phyloP scores from a whole-genome alignment of 2,329 filamentous ascomycete genomes.

The Juglanconis sp. region DNA sequence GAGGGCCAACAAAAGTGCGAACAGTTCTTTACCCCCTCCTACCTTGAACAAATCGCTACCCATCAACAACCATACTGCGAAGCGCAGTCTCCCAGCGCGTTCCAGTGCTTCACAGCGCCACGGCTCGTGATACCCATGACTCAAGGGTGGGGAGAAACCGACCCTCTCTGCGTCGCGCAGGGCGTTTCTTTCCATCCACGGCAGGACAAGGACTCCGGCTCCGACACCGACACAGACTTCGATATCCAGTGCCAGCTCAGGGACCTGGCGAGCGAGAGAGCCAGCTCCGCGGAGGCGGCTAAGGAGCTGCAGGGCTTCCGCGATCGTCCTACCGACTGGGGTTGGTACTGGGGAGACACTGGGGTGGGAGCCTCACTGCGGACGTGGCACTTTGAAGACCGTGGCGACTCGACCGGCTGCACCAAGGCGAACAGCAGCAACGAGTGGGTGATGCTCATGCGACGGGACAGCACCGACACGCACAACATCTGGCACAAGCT shows the following conservation, averaged over 20 bases:
- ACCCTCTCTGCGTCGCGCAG: slow-evolving; percentile 19
- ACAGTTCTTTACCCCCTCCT: background rate
- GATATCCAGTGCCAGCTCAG: slow-evolving; percentile 17
- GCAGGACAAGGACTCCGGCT: background rate
- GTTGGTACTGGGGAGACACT: slow-evolving; percentile 24
- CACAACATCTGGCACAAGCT: slow-evolving; percentile 28
- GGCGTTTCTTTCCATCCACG: slow-evolving; percentile 14
- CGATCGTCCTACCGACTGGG: slow-evolving; percentile 16
- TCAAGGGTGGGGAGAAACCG: slow-evolving; percentile 5
- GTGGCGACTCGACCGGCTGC: slow-evolving; percentile 6
- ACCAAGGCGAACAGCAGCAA: slow-evolving; percentile 13
- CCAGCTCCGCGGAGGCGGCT: slow-evolving; percentile 7
- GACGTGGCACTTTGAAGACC: slow-evolving; percentile 17
- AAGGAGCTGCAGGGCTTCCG: slow-evolving; percentile 17
- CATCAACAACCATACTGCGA: slow-evolving; percentile 13
- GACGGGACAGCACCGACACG: slow-evolving; percentile 22
- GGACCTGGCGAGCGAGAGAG: background rate
- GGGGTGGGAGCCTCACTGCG: slow-evolving; percentile 22
- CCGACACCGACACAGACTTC: background rate
- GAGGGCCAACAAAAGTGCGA: slow-evolving; percentile 3
- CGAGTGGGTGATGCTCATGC: slow-evolving; percentile 24
- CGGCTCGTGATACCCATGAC: background rate
- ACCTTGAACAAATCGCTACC: slow-evolving; percentile 7
- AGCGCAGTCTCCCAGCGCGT: background rate
- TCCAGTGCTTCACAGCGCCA: slow-evolving; percentile 11